Base-by-base conservation (phyloP, 345 rosid species). In the Erodium maritimum region DNA sequence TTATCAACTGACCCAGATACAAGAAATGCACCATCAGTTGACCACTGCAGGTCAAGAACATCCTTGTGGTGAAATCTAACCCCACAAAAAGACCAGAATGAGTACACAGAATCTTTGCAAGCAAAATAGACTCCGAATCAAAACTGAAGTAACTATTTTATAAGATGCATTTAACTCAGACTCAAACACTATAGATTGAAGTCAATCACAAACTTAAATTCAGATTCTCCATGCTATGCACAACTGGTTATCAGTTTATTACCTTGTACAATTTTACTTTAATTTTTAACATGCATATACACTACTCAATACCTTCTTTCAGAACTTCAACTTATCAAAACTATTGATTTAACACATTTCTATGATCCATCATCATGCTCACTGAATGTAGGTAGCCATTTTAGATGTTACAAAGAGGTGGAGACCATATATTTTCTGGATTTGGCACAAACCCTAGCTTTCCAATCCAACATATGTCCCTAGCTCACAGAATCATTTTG, bases 1-100 rank as follows among this genome's bases (percentile, higher is more conserved):
- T 93, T 93, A 65, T 93, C 99, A 42, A 93, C 99, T 56, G 99
- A 89, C 69, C 99, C 97, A 70, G 97, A 87, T 46, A 93, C 67
- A 55, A 93, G 79, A 77, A 66, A 93, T 24, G 79, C 74, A 64
- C 76, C 78, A 79, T 87, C 90, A 50, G 79, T 66, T 61, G 95
- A 93, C 99, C 99, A 93, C 70, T 89, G 79, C 65, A 93, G 78
- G 74, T 89, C 99, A 60, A 89, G 72, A 48, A 93, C 85, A 69
- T 93, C 99, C 70, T 89, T 93, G 62, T 85, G 85, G 72, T 93
- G 99, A 75, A 87, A 93, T 73, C 99, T 93, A 71, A 42, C 52
- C 54, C 61, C 24, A 19, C 33, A 67, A 62, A 56, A 57, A 23
- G 3, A 18, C 34, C 23, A 45, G 37, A 57, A 21, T 21, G 23